Conservation (phyloP, 139 green algal genomes). For the Diplosphaera chodatii region DNA sequence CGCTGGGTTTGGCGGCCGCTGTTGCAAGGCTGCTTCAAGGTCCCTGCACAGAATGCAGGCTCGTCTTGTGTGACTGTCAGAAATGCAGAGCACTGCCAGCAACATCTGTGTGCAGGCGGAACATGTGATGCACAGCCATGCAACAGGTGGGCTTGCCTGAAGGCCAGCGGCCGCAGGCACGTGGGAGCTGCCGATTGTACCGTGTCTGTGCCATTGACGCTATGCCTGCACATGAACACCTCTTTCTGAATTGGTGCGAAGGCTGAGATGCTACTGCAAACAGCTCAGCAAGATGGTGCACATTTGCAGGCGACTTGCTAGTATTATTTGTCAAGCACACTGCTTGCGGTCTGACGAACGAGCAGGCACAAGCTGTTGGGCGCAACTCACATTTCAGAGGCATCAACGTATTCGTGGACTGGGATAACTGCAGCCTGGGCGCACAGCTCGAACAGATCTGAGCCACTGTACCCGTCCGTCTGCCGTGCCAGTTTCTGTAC, state of each 20-base stretch:
- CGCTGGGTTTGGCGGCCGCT: background rate
- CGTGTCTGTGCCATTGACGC: background rate
- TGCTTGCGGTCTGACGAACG: no score
- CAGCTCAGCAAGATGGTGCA: no score
- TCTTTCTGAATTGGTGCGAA: no score
- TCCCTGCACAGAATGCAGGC: background rate
- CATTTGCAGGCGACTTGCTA: no score
- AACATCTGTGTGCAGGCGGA: no score
- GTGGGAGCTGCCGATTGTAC: background rate
- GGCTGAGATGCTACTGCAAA: no score
- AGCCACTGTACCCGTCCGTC: conserved; percentile 71
- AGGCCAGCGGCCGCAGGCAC: background rate
- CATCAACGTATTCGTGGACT: conserved; percentile 36
- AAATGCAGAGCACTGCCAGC: no score
- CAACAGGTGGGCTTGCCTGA: background rate
- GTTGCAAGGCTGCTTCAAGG: background rate
- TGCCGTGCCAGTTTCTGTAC: conserved; percentile 38
- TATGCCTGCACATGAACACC: background rate
- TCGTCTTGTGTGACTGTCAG: no score
- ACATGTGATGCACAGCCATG: no score
- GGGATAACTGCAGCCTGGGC: conserved; percentile 48
- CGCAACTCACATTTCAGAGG: background rate
- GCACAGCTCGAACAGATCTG: conserved; percentile 75
- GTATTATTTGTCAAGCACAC: no score
- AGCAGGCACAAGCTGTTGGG: no score